Conservation (phyloP, 1,139 yeast species). For the Kodamaea ohmeri region DNA sequence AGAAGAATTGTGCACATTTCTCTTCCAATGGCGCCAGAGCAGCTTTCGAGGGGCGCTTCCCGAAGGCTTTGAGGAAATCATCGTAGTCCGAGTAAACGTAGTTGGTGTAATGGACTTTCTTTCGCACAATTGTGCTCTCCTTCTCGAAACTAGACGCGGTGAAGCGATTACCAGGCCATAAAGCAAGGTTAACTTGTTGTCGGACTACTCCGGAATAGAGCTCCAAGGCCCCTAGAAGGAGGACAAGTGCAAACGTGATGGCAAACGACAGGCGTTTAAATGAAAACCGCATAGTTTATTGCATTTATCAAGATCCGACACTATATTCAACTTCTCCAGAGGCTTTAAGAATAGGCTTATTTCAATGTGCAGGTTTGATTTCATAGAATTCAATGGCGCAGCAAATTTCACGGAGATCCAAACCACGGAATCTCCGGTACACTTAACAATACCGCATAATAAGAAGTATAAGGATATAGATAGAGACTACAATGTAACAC, state of each 20-base stretch:
- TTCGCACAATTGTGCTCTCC: conserved; percentile 14
- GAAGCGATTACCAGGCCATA: not conserved
- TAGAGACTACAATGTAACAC: too few species aligned
- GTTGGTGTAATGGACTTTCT: conserved; percentile 29
- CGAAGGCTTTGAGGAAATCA: conserved; percentile 18
- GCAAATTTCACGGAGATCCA: too few species aligned
- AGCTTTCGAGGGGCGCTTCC: conserved; percentile 15
- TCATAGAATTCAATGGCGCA: too few species aligned
- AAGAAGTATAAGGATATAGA: too few species aligned
- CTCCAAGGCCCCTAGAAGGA: conserved; percentile 1
- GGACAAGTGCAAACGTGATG: conserved; percentile 2
- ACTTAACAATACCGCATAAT: too few species aligned
- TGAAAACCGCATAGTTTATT: conserved; percentile 14
- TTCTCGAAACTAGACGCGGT: conserved; percentile 1
- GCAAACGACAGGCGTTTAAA: conserved; percentile 9
- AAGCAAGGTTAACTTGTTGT: not conserved
- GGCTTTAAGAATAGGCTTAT: conserved; percentile 2
- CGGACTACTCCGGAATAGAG: not conserved
- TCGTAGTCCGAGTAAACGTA: conserved; percentile 28
- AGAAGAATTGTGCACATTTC: conserved; percentile 32
- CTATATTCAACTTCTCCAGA: not conserved
- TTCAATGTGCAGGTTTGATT: not conserved
- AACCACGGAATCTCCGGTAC: too few species aligned
- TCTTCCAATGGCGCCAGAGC: conserved; percentile 20
- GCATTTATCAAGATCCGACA: not conserved